A percentile compares a stretch with the other conserved stretches of the same genome.
Evolutionary conservation across 495 filamentous ascomycete genomes (phyloP).

Genomic region (Aspergillus campestris): DNA sequence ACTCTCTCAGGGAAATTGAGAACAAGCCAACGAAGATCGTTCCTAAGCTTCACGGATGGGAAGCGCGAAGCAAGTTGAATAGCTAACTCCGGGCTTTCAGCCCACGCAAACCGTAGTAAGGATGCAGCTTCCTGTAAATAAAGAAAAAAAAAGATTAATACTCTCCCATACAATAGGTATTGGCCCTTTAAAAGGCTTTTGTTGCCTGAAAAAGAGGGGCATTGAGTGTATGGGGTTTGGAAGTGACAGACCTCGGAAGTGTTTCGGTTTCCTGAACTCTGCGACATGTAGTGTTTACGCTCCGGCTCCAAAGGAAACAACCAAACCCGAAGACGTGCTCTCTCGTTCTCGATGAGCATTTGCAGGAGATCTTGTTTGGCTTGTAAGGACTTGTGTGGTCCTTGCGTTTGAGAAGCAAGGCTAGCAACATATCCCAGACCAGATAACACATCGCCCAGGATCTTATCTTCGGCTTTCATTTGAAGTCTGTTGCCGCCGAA

Average conservation of each 20-base stretch:
- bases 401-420: constrained; percentile 46
- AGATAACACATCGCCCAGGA: constrained; percentile 67
- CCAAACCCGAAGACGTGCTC: constrained; percentile 79
- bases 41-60: constrained; percentile 58
- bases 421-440: constrained; percentile 48
- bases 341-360: constrained; percentile 76
- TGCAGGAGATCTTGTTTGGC: constrained; percentile 73
- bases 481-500: constrained; percentile 92
- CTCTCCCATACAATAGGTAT: too few species aligned
- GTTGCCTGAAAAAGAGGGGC: neutral
- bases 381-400: constrained; percentile 56
- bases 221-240: neutral
- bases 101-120: constrained; percentile 75
- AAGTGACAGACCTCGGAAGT: constrained; percentile 21
- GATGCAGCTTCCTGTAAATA: constrained; percentile 33
- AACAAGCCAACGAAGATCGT: constrained; percentile 69
- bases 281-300: constrained; percentile 45
- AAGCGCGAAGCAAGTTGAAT: constrained; percentile 76
- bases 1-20: constrained; percentile 77
- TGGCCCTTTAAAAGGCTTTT: too few species aligned
- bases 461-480: constrained; percentile 79
- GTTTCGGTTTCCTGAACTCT: constrained; percentile 23
- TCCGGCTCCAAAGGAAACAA: constrained; percentile 71
- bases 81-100: constrained; percentile 70
- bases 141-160: constrained; percentile 6